A percentile compares a stretch with the other conserved stretches of the same genome.
These are phyloP conservation scores for Ogataea allantospora DNA, from an alignment of 805 yeast species.

Conservation along the genomic window DNA sequence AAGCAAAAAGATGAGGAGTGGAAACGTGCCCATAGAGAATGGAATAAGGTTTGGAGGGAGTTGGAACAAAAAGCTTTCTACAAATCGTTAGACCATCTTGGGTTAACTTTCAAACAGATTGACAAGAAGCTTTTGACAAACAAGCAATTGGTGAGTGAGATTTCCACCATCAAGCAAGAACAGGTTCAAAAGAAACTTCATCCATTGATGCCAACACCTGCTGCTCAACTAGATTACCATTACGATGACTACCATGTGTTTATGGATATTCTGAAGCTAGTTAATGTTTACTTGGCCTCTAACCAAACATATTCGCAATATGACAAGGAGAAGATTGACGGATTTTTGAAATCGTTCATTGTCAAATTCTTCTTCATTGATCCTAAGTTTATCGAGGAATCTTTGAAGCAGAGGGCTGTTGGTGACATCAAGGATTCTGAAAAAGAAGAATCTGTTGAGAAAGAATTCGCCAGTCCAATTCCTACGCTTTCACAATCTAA, in stretches of 20 bases:
- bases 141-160: conserved; percentile 86
- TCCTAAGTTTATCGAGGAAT: conserved; percentile 44
- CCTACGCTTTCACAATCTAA: conserved; percentile 32
- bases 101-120: conserved; percentile 93
- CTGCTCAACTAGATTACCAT: conserved; percentile 56
- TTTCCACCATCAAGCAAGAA: conserved; percentile 88
- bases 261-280: conserved; percentile 67
- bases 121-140: conserved; percentile 90
- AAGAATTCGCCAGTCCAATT: conserved; percentile 15
- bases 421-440: conserved; percentile 22
- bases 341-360: conserved; percentile 67
- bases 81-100: conserved; percentile 92
- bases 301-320: conserved; percentile 72
- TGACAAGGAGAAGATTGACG: conserved; percentile 75
- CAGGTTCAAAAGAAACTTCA: conserved; percentile 83
- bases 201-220: conserved; percentile 86
- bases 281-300: conserved; percentile 63
- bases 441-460: conserved; percentile 25
- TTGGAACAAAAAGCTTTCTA: conserved; percentile 92
- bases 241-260: conserved; percentile 68
- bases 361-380: conserved; percentile 69
- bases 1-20: conserved; percentile 99
- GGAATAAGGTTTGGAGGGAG: conserved; percentile 99
- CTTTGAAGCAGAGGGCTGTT: conserved; percentile 35
- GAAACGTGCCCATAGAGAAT: conserved; percentile 96